Evolutionary conservation across 495 filamentous ascomycete species (phyloP), one percentile per base, ranked within the genome.

Genomic region (Podospora anserina): DNA sequence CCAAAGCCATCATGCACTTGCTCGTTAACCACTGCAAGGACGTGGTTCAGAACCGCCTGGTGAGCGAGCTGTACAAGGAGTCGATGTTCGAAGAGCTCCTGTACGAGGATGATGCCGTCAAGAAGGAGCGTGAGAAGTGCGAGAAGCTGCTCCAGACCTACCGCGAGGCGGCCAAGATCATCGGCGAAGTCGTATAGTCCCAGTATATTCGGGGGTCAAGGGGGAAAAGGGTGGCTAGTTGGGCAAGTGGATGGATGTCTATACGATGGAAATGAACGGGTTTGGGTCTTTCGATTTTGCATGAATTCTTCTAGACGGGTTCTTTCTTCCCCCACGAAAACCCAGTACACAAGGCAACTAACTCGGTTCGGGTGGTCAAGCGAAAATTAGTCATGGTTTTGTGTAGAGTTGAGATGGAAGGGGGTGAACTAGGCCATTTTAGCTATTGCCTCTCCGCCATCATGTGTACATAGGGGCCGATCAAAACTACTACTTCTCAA

Each of bases 21-120:
- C 88, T 99, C 59, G 95, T 99, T 72, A 98, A 99, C 79, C 91
- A 96, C 81, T 95, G 91, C 78, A 99, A 97, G 77, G 95, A 99
- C 70, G 94, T 92, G 4, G 93, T 99, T 34, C 95, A 99, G 78
- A 99, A 99, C 77, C 86, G 95, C 53, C 87, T 99, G 13, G 95
- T 99, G 54, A 97, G 91, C 74, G 92, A 97, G 75, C 85, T 99
- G 30, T 99, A 99, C 81, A 93, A 91, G 78, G 95, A 99, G 77
- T 85, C 89, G n/a, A 81, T 96, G 30, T 99, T 99, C 74, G 86
- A 92, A 64, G 95, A 99, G 73, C 83, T 99, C 66, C 84, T 99
- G 23, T 98, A 99, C 77, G 95, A 99, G 80, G 95, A 99, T 74
- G 95, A 98, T 76, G 92, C 86, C 18, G 95, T 99, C 76, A 97